Conservation (phyloP, 2,329 filamentous ascomycete genomes). For the Pyrenophora seminiperda region DNA sequence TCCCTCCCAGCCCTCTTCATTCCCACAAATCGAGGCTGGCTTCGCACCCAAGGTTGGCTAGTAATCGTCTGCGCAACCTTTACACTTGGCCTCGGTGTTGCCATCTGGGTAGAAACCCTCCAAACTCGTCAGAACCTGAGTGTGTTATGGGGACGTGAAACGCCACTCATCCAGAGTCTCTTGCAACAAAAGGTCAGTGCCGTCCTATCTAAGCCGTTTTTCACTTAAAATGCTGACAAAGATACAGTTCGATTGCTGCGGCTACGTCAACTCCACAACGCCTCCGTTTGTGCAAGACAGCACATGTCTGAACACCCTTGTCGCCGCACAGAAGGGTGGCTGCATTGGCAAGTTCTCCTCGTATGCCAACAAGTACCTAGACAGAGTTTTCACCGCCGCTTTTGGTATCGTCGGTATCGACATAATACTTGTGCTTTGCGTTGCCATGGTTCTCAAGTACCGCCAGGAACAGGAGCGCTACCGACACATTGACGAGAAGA, state of each 20-base stretch:
- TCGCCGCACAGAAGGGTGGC: slow-evolving; percentile 71
- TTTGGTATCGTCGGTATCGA: slow-evolving; percentile 79
- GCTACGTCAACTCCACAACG: slow-evolving; percentile 73
- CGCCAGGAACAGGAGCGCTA: slow-evolving; percentile 80
- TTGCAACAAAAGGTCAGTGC: slow-evolving; percentile 69
- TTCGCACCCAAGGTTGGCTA: slow-evolving; percentile 72
- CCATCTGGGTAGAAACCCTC: slow-evolving; percentile 73
- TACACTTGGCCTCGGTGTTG: slow-evolving; percentile 63
- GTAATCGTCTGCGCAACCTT: slow-evolving; percentile 69
- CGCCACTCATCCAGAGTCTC: slow-evolving; percentile 64
- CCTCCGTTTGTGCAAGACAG: slow-evolving; percentile 73
- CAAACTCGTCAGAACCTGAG: slow-evolving; percentile 67
- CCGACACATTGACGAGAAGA: slow-evolving; percentile 81
- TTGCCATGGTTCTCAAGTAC: slow-evolving; percentile 78
- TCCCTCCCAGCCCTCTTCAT: slow-evolving; percentile 75
- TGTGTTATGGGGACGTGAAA: slow-evolving; percentile 64
- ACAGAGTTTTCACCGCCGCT: slow-evolving; percentile 76
- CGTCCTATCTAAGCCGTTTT: slow-evolving; percentile 1
- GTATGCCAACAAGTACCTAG: slow-evolving; percentile 73
- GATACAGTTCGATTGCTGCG: slow-evolving; percentile 75
- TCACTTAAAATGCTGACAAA: slow-evolving; percentile 26
- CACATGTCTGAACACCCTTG: slow-evolving; percentile 71
- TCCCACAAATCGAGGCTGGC: slow-evolving; percentile 67
- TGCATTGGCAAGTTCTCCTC: slow-evolving; percentile 70
- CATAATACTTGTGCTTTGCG: slow-evolving; percentile 69